Evolutionary conservation across 176 grass and related monocot genomes (phyloP), one percentile per base, ranked within the genome.

Genomic region (Guadua angustifolia): DNA sequence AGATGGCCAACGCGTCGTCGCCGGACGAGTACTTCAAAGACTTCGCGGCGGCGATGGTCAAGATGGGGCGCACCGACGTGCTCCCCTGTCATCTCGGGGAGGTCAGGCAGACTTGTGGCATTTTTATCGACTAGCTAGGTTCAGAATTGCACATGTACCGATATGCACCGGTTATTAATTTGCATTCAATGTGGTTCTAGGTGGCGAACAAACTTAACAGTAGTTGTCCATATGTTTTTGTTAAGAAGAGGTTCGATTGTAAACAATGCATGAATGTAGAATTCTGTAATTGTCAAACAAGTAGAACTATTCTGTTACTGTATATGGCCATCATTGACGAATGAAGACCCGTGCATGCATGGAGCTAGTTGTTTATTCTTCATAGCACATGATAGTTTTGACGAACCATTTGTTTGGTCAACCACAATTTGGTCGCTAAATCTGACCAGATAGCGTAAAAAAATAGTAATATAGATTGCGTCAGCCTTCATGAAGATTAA

Each of bases 31-130:
- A 88, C 78, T 92, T 78, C 56, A 11, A 2, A 5, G 90, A 92
- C 50, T 92, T 92, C 39, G 78, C 77, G 0, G 65, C 8, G 22
- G 86, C 90, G 0, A 92, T 92, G 90, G 22, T 92, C 77, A 87
- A 89, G 81, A 85, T 92, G 90, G 90, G 90, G 16, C 86, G 90
- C 73, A 92, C 83, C 77, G 83, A 88, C 55, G 90, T 92, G 78
- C 90, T 92, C 42, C 22, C 63, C 69, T 83, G 21, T 50, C 4
- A 19, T 4, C 79, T 29, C 0, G 90, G 90, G 17, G 83, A 78
- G 79, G 70, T 92, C 73, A 86, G 90, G 78, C 14, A 50, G 0
- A 83, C 74, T 1, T 92, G 90, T 5, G 90, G 58, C 66, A 2
- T 74, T 76, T 86, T 88, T 83, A 78, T 89, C 46, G 90, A 89